A percentile compares a stretch with the other conserved stretches of the same genome.
These are phyloP conservation scores for Xerocomus brunneocitrinus DNA, from an alignment of 768 basidiomycete genomes.

Conservation along the genomic window DNA sequence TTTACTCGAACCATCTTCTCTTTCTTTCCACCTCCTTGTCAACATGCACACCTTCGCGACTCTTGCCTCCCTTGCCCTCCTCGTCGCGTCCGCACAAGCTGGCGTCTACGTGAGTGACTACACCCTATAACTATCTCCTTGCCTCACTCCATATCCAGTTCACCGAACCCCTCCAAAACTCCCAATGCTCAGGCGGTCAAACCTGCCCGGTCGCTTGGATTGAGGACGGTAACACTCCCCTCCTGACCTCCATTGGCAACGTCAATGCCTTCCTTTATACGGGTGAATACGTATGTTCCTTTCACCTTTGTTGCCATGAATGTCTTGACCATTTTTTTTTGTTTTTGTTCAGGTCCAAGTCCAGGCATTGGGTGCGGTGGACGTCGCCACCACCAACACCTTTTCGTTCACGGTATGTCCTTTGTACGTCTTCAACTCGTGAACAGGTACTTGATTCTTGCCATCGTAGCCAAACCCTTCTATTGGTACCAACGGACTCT, in stretches of 20 bases:
- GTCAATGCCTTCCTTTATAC: constrained; percentile 54
- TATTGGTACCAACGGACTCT: constrained; percentile 51
- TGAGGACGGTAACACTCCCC: constrained; percentile 55
- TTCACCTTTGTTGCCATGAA: not conserved
- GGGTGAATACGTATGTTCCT: constrained; percentile 44
- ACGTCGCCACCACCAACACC: constrained; percentile 46
- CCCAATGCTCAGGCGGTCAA: constrained; percentile 50
- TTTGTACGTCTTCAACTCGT: not conserved
- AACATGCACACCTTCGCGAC: constrained; percentile 13
- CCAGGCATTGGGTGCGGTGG: constrained; percentile 40
- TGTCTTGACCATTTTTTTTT: not conserved
- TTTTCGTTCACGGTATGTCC: constrained; percentile 52
- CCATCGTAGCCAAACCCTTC: constrained; percentile 45
- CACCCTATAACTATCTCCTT: rapidly evolving
- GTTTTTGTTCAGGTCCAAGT: constrained; percentile 37
- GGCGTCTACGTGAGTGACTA: constrained; percentile 18
- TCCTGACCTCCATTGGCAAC: constrained; percentile 46
- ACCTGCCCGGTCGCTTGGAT: constrained; percentile 56
- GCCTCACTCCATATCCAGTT: constrained; percentile 33
- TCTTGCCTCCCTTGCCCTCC: constrained; percentile 17
- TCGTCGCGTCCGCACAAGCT: constrained; percentile 17
- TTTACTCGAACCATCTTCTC: not conserved
- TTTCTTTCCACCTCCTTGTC: not conserved
- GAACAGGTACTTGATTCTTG: not conserved
- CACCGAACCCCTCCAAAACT: constrained; percentile 38